Evolutionary conservation across 139 green algal genomes (phyloP), one percentile per base, ranked within the genome.

Genomic region (Micromonas pusilla): DNA sequence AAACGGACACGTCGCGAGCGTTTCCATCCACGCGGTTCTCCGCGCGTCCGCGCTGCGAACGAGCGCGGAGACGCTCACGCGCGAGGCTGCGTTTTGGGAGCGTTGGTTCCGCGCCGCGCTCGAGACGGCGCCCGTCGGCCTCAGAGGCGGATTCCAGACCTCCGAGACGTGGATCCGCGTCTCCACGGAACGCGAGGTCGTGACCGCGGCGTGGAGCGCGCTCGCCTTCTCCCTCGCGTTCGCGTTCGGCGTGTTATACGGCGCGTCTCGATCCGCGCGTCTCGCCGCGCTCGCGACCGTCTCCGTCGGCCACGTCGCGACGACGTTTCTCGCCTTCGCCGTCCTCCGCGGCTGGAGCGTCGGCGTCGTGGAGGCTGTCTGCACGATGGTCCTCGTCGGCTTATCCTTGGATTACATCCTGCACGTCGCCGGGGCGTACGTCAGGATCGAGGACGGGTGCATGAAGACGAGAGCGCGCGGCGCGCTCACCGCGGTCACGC

Each of bases 381-480:
- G 65, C 76, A 73, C 70, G 5, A 72, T 30, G 65, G 33, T 81
- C 31, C 30, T 81, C 1, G 76, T 81, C 23, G 76, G 76, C 33
- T 28, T 81, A 6, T 52, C 65, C 1, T 20, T 81, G 2, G 76
- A 81, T 28, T 76, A 76, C 37, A 13, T 67, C 6, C 38, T 67
- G 9, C 76, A 81, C 66, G 52, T 81, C 26, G 38, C 65, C 1
- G 45, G n/a, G 23, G 64, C 39, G 30, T 81, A 81, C 39, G 65
- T 66, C 5, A 21, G 37, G 33, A 62, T 0, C 25, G 53, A 31
- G 38, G 30, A 23, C 21, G 23, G 31, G 13, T 16, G 53, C 1
- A n/a, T 38, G 26, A 9, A 5, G 62, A 28, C 6, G 2, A 39
- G 72, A 32, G 28, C 52, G 26, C 25, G 36, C 6, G 13, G 3